Evolutionary conservation across 352 stramenopile genomes (phyloP).

Genomic region (Pilasporangium apinafurcum): DNA sequence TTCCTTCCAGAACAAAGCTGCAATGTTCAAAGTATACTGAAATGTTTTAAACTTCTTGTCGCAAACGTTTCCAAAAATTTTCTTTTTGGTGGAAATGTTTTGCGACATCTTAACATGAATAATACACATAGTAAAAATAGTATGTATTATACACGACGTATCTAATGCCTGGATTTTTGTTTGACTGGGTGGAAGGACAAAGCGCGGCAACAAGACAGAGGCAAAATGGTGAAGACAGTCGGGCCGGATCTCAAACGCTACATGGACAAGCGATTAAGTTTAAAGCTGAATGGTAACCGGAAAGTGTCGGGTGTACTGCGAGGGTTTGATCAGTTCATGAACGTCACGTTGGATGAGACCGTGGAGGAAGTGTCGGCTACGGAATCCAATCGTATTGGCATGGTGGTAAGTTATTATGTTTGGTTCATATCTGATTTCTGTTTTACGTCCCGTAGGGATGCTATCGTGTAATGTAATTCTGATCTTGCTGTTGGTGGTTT

Average conservation of each 20-base stretch:
- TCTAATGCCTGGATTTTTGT: too few species aligned
- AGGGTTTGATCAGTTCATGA: constrained; percentile 97
- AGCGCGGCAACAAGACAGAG: constrained; percentile 1
- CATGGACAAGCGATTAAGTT: constrained; percentile 94
- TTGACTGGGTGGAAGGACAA: not conserved
- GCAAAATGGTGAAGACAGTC: constrained; percentile 66
- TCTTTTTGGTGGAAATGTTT: too few species aligned
- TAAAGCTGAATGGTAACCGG: constrained; percentile 94
- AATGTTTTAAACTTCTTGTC: too few species aligned
- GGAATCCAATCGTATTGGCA: constrained; percentile 87
- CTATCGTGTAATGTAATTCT: not conserved
- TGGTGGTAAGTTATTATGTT: constrained; percentile 71
- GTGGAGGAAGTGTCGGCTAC: constrained; percentile 85
- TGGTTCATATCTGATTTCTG: not conserved
- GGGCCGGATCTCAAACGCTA: constrained; percentile 87
- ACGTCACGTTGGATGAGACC: constrained; percentile 94
- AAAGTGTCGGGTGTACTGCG: constrained; percentile 91
- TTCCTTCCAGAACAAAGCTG: constrained; percentile 8
- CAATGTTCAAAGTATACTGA: too few species aligned
- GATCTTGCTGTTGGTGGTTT: not conserved
- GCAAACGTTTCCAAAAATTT: too few species aligned
- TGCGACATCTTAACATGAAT: too few species aligned
- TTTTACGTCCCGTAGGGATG: too few species aligned
- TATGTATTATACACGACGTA: too few species aligned
- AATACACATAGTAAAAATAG: too few species aligned